A percentile compares a stretch with the other conserved stretches of the same genome.
Evolutionary conservation across 2,329 filamentous ascomycete genomes (phyloP).

Genomic region (Byssothecium circinans): DNA sequence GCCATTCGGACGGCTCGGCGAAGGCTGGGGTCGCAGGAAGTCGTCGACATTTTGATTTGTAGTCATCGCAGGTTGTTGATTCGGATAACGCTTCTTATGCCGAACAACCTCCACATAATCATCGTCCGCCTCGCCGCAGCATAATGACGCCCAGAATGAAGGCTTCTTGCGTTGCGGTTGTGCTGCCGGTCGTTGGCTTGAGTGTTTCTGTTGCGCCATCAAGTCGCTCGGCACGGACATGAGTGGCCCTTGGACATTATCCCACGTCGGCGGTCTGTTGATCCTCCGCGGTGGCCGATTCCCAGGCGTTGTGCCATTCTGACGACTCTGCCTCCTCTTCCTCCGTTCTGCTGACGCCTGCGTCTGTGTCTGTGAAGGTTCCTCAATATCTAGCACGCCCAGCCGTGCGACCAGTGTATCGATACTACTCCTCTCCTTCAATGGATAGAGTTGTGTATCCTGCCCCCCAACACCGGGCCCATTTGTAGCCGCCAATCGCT

Average conservation of each 20-base stretch:
- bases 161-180: conserved; percentile 27
- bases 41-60: conserved; percentile 12
- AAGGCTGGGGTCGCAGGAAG: conserved; percentile 16
- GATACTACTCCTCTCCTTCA: conserved; percentile 72
- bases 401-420: conserved; percentile 83
- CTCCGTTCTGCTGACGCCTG: conserved; percentile 18
- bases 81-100: conserved; percentile 40
- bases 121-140: conserved; percentile 44
- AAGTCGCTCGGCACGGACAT: conserved; percentile 47
- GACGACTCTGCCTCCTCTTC: conserved; percentile 28
- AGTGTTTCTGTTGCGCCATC: conserved; percentile 31
- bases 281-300: conserved; percentile 26
- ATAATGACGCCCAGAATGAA: conserved; percentile 48
- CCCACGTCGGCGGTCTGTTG: conserved; percentile 49
- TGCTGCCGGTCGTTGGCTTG: conserved; percentile 20
- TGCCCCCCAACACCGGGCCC: conserved; percentile 21
- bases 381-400: conserved; percentile 69
- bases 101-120: conserved; percentile 49
- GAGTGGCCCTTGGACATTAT: conserved; percentile 49
- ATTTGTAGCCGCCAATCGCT: conserved; percentile 36
- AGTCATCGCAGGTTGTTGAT: conserved; percentile 4
- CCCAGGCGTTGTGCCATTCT: conserved; percentile 18
- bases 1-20: conserved; percentile 10
- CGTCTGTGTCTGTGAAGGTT: conserved; percentile 38
- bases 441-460: conserved; percentile 54